These are phyloP conservation scores for Agroathelia rolfsii DNA, from an alignment of 1,284 basidiomycete species.

Conservation along the genomic window DNA sequence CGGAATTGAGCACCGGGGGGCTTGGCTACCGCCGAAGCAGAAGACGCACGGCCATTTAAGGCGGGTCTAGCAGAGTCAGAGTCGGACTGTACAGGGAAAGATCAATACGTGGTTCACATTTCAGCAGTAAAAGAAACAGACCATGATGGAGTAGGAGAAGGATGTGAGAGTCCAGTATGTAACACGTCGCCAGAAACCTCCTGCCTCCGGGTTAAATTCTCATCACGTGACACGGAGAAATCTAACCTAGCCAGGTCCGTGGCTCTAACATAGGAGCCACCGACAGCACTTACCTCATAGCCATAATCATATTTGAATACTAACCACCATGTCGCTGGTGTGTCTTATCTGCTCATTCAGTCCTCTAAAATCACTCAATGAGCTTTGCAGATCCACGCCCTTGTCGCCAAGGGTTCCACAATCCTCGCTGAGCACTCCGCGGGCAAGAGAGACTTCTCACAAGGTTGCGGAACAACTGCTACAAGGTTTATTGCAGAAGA, in stretches of 20 bases:
- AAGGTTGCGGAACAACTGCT: conserved; percentile 33
- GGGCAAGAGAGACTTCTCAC: conserved; percentile 75
- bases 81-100: conserved; percentile 58
- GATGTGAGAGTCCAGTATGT: too few species aligned
- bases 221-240: too few species aligned
- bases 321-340: conserved; percentile 31
- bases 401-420: conserved; percentile 71
- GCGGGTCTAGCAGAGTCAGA: conserved; percentile 46
- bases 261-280: too few species aligned
- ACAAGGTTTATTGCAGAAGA: conserved; percentile 2
- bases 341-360: conserved; percentile 7
- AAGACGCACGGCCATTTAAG: conserved; percentile 29
- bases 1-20: conserved; percentile 73
- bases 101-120: too few species aligned
- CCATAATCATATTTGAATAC: too few species aligned
- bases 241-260: too few species aligned
- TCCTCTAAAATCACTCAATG: conserved; percentile 1
- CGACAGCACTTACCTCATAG: too few species aligned
- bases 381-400: conserved; percentile 62
- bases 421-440: conserved; percentile 80
- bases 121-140: too few species aligned
- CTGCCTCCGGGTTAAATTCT: too few species aligned
- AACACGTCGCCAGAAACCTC: too few species aligned
- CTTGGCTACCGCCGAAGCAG: conserved; percentile 43
- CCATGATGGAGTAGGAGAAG: too few species aligned